Evolutionary conservation across 1,284 basidiomycete genomes (phyloP), one percentile per base, ranked within the genome.

Genomic region (Cryptococcus maquisensis): DNA sequence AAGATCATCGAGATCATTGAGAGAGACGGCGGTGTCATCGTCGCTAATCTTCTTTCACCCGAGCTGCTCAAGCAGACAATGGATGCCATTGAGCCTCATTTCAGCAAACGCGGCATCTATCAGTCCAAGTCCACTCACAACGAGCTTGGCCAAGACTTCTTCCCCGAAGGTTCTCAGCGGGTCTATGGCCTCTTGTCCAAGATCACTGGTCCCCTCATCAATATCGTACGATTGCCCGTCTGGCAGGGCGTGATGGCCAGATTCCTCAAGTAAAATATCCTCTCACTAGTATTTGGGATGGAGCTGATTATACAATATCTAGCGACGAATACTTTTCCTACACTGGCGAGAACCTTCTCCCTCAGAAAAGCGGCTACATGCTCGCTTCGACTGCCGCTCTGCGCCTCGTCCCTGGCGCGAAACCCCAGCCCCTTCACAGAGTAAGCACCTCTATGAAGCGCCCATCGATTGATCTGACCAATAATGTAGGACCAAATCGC

Each of bases 211-310:
- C 49, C 51, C 40, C 26, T 63, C 20, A 54, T 42, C 43, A 54
- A 58, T 42, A 57, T 63, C 41, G 24, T 60, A 23, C 49, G 55
- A 35, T 20, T 49, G n/a, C 40, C 49, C 9, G 28, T 60, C 24
- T 63, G 61, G 61, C 58, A 63, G 42, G 61, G 61, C 26, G 49
- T 63, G 45, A 63, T 63, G 61, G 48, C 37, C 26, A n/a, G 32
- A 8, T 63, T 63, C 58, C 39, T 63, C 4, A 47, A 45, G 61
- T 63, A 47, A 58, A 58, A 55, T 5, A 15, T 28, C 9, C 15
- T 16, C 12, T 36, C 18, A 21, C 18, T 15, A n/a, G n/a, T n/a
- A n/a, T 8, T 20, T 21, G 20, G 9, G n/a, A n/a, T 21, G 32
- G 12, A 12, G 32, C 32, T 40, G 36, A 49, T 16, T 16, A 23